These are phyloP conservation scores for Backusella westeae DNA, from an alignment of 192 early-diverging fungal species.

Conservation along the genomic window DNA sequence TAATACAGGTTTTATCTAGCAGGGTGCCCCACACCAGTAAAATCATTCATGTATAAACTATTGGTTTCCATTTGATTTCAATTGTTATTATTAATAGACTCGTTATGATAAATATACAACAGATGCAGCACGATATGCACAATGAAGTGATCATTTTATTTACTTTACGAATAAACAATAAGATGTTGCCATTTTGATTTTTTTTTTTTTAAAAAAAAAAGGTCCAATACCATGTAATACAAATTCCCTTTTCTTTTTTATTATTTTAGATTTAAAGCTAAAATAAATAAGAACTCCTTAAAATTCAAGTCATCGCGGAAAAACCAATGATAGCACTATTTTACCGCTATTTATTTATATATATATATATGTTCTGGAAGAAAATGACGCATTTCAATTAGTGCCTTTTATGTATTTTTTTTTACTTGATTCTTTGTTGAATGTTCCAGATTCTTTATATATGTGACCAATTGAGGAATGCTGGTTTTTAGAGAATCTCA, in stretches of 20 bases:
- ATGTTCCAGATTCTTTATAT: not conserved
- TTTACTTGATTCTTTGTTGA: not conserved
- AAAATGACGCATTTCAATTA: not conserved
- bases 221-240: too few species aligned
- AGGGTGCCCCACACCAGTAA: not conserved
- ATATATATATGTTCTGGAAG: not conserved
- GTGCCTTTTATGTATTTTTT: not conserved
- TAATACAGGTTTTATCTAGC: not conserved
- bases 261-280: not conserved
- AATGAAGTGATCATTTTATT: not conserved
- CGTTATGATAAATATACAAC: not conserved
- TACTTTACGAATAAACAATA: not conserved
- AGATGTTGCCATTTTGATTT: not conserved
- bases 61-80: too few species aligned
- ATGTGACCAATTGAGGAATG: not conserved
- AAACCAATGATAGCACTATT: not conserved
- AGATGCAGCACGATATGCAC: not conserved
- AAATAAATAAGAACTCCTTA: not conserved
- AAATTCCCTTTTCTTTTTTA: not conserved
- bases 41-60: too few species aligned
- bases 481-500: not conserved
- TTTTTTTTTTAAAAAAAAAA: not conserved
- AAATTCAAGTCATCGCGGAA: not conserved
- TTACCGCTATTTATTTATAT: not conserved
- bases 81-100: not conserved